Evolutionary conservation across 495 filamentous ascomycete genomes (phyloP), one percentile per base, ranked within the genome.

Genomic region (Emericellopsis terricola): DNA sequence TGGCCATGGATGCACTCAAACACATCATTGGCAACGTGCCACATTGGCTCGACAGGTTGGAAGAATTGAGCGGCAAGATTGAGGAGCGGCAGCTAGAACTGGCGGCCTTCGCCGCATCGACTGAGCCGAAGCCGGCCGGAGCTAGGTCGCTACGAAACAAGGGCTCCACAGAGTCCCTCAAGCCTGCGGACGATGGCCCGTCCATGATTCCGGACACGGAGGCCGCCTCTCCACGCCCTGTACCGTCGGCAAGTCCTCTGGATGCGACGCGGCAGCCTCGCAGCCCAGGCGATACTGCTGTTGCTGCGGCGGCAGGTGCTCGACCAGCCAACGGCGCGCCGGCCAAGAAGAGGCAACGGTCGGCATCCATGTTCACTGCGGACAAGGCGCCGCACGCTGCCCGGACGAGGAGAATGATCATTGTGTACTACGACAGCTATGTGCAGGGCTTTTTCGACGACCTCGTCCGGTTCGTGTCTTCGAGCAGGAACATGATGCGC

Each of bases 391-490:
- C 44, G 37, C 69, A 45, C 29, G 62, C 48, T 61, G 81, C 77
- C 48, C 74, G 81, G 36, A 75, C 70, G 9, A 69, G 79, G 36
- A 73, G 69, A 39, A 84, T 83, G 68, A 73, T 91, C 36, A 74
- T 87, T 18, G 78, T 94, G 28, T 80, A 85, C 50, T 94, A 92
- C 51, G 84, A 94, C 49, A 79, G 79, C 43, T 73, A 81, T 37
- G 76, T 84, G 8, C 85, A 94, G 47, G 67, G 71, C 21, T 64
- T 70, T 4, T 81, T 94, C 38, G 84, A 92, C 48, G 61, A 71
- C 31, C 57, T 91, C 19, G 84, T 89, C 31, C 78, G 78, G 38
- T 69, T 75, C 37, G 78, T 94, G 29, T 79, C 76, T 29, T 64
- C 69, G n/a, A 73, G 78, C 26, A 64, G 85, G 41, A 91, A 89